Conservation (phyloP, 2,329 filamentous ascomycete species). For the Colletotrichum viniferum region DNA sequence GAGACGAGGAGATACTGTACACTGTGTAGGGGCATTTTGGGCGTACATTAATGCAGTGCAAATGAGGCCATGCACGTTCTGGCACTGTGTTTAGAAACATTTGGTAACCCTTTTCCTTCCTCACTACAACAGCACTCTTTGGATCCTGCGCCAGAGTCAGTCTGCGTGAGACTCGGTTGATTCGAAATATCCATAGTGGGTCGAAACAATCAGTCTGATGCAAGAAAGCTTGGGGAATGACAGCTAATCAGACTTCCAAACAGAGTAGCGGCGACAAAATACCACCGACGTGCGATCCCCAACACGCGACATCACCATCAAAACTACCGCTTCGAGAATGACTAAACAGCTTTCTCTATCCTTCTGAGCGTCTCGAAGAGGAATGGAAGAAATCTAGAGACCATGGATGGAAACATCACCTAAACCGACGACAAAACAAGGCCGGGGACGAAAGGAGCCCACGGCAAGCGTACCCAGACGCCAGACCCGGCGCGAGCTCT, state of each 20-base stretch:
- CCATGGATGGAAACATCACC: neutral
- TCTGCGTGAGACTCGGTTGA: too few species aligned
- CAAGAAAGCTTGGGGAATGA: neutral
- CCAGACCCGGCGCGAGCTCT: neutral
- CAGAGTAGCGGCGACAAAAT: neutral
- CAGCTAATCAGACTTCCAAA: neutral
- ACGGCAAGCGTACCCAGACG: neutral
- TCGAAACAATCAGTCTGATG: neutral
- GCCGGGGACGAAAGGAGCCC: neutral
- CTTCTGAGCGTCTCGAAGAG: neutral
- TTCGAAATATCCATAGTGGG: too few species aligned
- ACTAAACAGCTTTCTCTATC: neutral
- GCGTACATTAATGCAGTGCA: fast-evolving
- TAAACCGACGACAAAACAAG: neutral
- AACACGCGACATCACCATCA: neutral
- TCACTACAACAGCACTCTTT: neutral
- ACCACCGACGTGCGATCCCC: neutral
- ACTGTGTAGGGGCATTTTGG: fast-evolving
- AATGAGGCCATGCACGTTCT: neutral
- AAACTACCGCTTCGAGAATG: neutral
- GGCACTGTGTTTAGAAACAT: neutral
- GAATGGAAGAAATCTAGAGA: neutral
- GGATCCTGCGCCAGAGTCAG: neutral
- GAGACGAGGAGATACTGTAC: neutral
- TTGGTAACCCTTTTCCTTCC: neutral